A percentile compares a stretch with the other conserved stretches of the same genome.
Evolutionary conservation across 768 basidiomycete species (phyloP).

Genomic region (Auricularia heimuer): DNA sequence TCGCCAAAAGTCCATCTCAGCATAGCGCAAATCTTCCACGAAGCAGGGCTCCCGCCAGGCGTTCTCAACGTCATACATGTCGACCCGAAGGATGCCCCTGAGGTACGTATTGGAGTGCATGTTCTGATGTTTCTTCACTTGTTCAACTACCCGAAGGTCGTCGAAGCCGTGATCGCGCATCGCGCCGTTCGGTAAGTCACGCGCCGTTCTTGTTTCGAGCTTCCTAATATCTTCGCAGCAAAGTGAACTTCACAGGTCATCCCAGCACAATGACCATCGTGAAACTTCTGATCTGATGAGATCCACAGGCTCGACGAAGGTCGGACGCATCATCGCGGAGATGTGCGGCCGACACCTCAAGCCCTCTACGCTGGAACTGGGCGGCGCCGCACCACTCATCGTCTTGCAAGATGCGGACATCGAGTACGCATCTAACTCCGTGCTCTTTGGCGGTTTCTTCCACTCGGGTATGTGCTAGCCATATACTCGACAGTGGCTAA

Average conservation of each 20-base stretch:
- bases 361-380: conserved; percentile 14
- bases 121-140: no score
- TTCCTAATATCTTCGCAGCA: conserved; percentile 1
- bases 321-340: conserved; percentile 23
- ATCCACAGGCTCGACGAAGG: conserved; percentile 15
- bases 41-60: conserved; percentile 28
- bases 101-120: not conserved
- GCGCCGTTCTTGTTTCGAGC: conserved; percentile 7
- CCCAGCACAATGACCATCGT: not conserved
- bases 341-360: conserved; percentile 27
- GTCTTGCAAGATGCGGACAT: not conserved
- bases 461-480: not conserved
- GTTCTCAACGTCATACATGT: conserved; percentile 26
- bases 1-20: conserved; percentile 22
- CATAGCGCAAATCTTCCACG: conserved; percentile 24
- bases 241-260: conserved; percentile 23
- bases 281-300: not conserved
- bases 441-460: not conserved
- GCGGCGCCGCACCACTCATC: not conserved
- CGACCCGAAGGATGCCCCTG: conserved; percentile 15
- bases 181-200: conserved; percentile 12
- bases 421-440: not conserved
- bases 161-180: conserved; percentile 18
- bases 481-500: not conserved
- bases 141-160: conserved; percentile 2